These are phyloP conservation scores for Scutellaria minor DNA, from an alignment of 257 asterid species.

Conservation along the genomic window DNA sequence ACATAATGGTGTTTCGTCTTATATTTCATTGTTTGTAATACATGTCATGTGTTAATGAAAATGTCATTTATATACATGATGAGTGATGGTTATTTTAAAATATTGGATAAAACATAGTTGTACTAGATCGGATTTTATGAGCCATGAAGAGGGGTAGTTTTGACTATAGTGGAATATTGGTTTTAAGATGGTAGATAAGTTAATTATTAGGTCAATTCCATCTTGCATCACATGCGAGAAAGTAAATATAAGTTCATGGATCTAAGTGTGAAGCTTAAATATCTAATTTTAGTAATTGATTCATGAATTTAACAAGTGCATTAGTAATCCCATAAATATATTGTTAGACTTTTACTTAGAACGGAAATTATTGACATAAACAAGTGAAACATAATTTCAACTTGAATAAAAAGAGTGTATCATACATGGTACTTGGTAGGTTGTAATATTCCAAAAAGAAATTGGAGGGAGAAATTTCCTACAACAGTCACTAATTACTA, in stretches of 20 bases:
- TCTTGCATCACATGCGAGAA: constrained; percentile 4
- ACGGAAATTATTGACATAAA: not conserved
- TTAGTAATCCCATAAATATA: no score
- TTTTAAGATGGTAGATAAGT: not conserved
- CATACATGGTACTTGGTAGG: not conserved
- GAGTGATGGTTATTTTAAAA: no score
- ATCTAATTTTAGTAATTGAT: not conserved
- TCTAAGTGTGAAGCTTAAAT: not conserved
- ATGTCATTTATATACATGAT: no score
- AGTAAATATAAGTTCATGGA: not conserved
- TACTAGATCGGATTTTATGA: no score
- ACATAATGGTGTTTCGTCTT: no score
- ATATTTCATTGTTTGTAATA: no score
- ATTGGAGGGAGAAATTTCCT: no score
- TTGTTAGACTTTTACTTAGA: not conserved
- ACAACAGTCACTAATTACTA: no score
- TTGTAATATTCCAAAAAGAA: not conserved
- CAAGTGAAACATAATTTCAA: not conserved
- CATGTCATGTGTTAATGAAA: no score
- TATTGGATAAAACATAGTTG: no score
- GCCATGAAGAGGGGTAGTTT: no score
- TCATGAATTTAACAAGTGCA: not conserved
- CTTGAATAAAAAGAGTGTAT: not conserved
- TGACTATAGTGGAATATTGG: no score
- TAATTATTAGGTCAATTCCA: not conserved